Evolutionary conservation across 192 early-diverging fungal species (phyloP), one percentile per base, ranked within the genome.

Genomic region (Phlyctochytrium bullatum): DNA sequence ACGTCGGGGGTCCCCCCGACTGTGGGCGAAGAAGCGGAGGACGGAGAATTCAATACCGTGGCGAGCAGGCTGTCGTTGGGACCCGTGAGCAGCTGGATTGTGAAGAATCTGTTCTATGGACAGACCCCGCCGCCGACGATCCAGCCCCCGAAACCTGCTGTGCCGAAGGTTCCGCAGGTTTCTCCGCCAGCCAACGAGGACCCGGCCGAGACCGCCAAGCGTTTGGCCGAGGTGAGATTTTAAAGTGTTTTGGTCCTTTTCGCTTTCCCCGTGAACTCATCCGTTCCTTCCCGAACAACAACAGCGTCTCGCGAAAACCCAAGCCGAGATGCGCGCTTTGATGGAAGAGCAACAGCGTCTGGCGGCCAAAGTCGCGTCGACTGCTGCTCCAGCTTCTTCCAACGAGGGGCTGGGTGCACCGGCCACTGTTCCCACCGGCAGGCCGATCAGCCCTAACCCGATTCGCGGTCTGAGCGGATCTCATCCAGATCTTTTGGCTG

Each of bases 401-500:
- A 47, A 47, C 10, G 40, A 47, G 40, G 40, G 20, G 40, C 40
- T 47, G 10, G 6, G 40, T 47, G 40, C 40, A 6, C 10, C 40
- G 40, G 40, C 40, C 40, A 47, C 20, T 47, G 40, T 20, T 20
- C 20, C 40, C 6, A 47, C 40, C 40, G 20, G 10, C 6, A 20
- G 10, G 20, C 40, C 40, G 54, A 20, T 57, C 14, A 10, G 10
- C 54, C 25, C 54, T 25, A 57, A 57, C 10, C 12, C 16, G 6
- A 57, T 6, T 20, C 20, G 10, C 6, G 20, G 40, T 20, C 20
- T 47, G 40, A 47, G 20, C 10, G 40, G 40, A 14, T 47, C 52
- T 30, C 54, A 63, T 23, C 70, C 70, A 1, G 64, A 72, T 36
- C 59, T 72, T 54, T 36, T 72, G 34, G 70, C 70, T 17, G 70